Evolutionary conservation across 768 basidiomycete species (phyloP).

Genomic region (Podaxis mareebaensis): DNA sequence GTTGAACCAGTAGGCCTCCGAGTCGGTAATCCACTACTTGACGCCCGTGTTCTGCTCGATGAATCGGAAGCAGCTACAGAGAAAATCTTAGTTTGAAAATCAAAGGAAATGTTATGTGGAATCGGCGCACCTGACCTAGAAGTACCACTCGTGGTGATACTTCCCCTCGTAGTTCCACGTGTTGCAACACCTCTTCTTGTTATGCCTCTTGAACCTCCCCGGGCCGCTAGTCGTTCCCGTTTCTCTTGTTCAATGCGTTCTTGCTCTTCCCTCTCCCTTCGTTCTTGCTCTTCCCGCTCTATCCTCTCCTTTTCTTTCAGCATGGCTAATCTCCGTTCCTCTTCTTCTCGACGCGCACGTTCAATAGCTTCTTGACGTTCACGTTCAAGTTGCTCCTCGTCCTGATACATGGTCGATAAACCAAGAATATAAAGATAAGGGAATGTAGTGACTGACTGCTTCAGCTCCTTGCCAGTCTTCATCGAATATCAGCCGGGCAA

Average conservation of each 20-base stretch:
- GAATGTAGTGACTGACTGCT: slow-evolving; percentile 45
- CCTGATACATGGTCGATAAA: slow-evolving; percentile 39
- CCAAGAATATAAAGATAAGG: neutral
- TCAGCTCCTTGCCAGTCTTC: slow-evolving; percentile 77
- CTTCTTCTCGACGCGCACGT: slow-evolving; percentile 49
- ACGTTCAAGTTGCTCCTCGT: slow-evolving; percentile 53
- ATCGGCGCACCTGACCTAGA: slow-evolving; percentile 1
- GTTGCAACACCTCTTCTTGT: slow-evolving; percentile 70
- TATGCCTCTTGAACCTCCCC: slow-evolving; percentile 69
- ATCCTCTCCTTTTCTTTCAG: slow-evolving; percentile 44
- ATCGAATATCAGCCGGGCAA: slow-evolving; percentile 70
- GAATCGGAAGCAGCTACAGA: neutral
- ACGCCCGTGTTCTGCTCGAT: neutral
- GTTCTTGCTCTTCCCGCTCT: slow-evolving; percentile 42
- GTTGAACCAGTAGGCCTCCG: slow-evolving; percentile 2
- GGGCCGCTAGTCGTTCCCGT: slow-evolving; percentile 31
- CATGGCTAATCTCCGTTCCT: slow-evolving; percentile 46
- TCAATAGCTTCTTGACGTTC: slow-evolving; percentile 45
- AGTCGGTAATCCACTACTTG: slow-evolving; percentile 2
- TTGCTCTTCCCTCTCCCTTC: slow-evolving; percentile 37
- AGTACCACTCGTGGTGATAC: neutral
- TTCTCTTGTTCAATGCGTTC: slow-evolving; percentile 49
- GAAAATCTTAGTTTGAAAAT: neutral
- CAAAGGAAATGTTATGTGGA: neutral
- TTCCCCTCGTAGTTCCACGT: slow-evolving; percentile 44